A percentile compares a stretch with the other conserved stretches of the same genome.
Conservation (phyloP, 1,284 basidiomycete genomes). For the Puccinia novopanici region DNA sequence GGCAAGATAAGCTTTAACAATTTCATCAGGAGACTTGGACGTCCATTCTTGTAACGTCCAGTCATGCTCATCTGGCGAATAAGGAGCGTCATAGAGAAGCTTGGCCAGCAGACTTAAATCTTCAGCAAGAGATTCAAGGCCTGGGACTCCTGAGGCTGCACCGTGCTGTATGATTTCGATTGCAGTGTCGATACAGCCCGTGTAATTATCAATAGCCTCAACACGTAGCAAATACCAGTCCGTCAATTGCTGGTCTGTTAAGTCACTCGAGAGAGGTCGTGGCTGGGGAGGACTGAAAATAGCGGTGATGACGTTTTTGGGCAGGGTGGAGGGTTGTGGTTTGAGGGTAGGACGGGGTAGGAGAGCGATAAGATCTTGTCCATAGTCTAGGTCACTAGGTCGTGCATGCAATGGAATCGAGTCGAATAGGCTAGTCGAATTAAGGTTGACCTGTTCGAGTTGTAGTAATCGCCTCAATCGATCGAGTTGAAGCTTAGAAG, state of each 20-base stretch:
- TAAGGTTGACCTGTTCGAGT: not conserved
- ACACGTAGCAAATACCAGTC: slow-evolving; percentile 75
- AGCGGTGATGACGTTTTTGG: not conserved
- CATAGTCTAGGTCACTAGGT: slow-evolving; percentile 40
- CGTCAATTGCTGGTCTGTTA: slow-evolving; percentile 63
- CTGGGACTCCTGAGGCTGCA: slow-evolving; percentile 74
- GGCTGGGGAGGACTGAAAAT: not conserved
- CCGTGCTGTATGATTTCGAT: slow-evolving; percentile 79
- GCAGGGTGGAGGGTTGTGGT: not conserved
- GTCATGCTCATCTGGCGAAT: slow-evolving; percentile 56
- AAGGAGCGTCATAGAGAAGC: slow-evolving; percentile 76
- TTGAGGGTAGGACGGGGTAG: slow-evolving; percentile 24
- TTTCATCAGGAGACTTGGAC: slow-evolving; percentile 67
- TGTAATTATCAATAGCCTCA: slow-evolving; percentile 66
- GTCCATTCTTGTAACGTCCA: slow-evolving; percentile 77
- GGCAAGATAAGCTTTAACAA: slow-evolving; percentile 74
- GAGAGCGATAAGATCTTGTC: slow-evolving; percentile 41
- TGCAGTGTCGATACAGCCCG: slow-evolving; percentile 76
- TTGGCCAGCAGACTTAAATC: slow-evolving; percentile 80
- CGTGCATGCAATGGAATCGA: slow-evolving; percentile 46
- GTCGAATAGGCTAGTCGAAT: slow-evolving; percentile 25
- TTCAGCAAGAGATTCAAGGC: slow-evolving; percentile 80
- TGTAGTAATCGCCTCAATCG: slow-evolving; percentile 3
- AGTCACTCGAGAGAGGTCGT: slow-evolving; percentile 46
- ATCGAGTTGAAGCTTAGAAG: slow-evolving; percentile 39